phyloP scores from a whole-genome alignment of 805 yeast species.

The Candida dajiaensis region DNA sequence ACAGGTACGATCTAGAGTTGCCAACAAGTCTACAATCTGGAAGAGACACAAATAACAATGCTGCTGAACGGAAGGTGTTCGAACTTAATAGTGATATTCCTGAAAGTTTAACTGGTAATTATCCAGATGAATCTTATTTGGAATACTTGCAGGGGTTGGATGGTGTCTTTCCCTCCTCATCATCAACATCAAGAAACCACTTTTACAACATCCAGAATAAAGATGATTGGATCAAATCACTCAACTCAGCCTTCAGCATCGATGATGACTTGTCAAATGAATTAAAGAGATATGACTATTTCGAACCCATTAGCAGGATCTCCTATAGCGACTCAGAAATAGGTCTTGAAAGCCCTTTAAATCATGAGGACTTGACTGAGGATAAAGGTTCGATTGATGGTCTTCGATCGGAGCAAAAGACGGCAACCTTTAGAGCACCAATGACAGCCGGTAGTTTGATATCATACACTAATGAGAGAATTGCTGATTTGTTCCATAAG shows the following conservation, averaged over 20 bases:
- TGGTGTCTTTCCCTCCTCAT: neutral
- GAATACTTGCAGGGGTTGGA: constrained; percentile 5
- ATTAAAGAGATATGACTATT: constrained; percentile 3
- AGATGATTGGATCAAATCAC: constrained; percentile 14
- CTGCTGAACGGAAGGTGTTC: neutral
- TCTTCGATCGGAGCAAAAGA: neutral
- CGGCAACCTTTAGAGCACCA: neutral
- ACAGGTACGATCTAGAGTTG: neutral
- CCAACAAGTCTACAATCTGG: neutral
- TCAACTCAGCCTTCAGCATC: constrained; percentile 15
- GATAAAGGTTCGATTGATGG: neutral
- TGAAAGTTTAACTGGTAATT: neutral
- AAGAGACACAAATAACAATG: neutral
- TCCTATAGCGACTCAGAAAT: neutral
- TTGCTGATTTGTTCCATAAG: constrained; percentile 7
- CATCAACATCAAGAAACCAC: neutral
- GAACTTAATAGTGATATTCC: neutral
- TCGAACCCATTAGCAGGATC: neutral
- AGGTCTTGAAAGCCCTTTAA: neutral
- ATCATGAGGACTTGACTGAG: neutral
- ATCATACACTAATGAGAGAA: constrained; percentile 4
- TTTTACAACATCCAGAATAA: constrained; percentile 2
- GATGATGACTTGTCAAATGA: constrained; percentile 14
- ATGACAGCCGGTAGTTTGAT: constrained; percentile 4
- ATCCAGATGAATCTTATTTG: constrained; percentile 7